phyloP scores from a whole-genome alignment of 371 early-diverging fungal genomes.

The Coemansia sp. region DNA sequence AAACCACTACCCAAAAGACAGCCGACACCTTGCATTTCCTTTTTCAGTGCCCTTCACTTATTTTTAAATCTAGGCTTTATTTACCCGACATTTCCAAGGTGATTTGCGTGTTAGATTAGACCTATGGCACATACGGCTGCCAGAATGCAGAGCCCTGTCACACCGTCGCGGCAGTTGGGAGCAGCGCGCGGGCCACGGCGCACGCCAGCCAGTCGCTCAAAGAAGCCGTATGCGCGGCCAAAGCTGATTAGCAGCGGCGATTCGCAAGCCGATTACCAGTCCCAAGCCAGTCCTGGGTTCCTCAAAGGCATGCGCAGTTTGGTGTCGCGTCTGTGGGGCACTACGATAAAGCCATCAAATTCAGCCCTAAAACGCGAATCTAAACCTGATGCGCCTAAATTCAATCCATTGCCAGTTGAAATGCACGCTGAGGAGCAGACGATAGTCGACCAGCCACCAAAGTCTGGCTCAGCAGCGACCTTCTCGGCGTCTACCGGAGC shows the following conservation, averaged over 20 bases:
- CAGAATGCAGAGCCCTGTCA: conserved; percentile 22
- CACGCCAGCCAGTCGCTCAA: conserved; percentile 39
- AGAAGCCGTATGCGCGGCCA: conserved; percentile 37
- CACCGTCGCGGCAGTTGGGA: conserved; percentile 32
- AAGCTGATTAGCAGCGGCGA: background rate
- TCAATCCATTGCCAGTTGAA: background rate
- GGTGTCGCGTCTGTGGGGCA: conserved; percentile 43
- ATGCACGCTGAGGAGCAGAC: background rate
- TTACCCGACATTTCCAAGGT: background rate
- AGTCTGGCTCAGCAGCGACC: background rate
- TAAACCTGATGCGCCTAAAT: background rate
- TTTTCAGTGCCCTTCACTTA: background rate
- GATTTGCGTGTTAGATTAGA: conserved; percentile 1
- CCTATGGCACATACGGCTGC: conserved; percentile 23
- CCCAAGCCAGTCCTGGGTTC: conserved; percentile 29
- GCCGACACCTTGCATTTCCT: background rate
- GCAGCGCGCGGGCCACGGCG: conserved; percentile 38
- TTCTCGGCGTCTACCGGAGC: conserved; percentile 8
- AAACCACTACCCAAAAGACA: background rate
- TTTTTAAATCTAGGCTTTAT: conserved; percentile 6
- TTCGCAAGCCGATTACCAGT: conserved; percentile 17
- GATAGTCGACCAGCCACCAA: background rate
- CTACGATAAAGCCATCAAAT: conserved; percentile 28
- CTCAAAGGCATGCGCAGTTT: conserved; percentile 45
- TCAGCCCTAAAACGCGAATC: background rate